A percentile compares a stretch with the other conserved stretches of the same genome.
These are phyloP conservation scores for Trypanosoma congolense DNA, from an alignment of 208 protist genomes.

Conservation along the genomic window DNA sequence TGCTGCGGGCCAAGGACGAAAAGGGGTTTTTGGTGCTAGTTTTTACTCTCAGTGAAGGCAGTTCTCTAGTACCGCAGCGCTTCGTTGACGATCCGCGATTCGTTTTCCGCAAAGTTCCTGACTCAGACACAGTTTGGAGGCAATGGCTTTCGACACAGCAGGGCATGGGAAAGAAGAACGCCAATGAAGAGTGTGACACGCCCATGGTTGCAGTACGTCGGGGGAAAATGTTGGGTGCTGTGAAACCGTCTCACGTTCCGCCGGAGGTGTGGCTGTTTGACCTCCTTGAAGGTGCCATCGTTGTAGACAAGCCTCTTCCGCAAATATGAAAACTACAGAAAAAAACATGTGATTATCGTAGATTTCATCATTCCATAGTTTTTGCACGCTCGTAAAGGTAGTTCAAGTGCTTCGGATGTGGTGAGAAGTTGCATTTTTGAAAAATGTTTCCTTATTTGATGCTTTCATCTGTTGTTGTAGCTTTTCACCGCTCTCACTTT, in stretches of 20 bases:
- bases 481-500: too few relatives aligned
- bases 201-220: conserved; percentile 6
- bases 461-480: too few relatives aligned
- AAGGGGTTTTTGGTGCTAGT: conserved; percentile 72
- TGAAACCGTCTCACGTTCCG: conserved; percentile 9
- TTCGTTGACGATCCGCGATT: conserved; percentile 61
- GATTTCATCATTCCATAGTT: too few relatives aligned
- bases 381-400: too few relatives aligned
- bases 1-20: conserved; percentile 45
- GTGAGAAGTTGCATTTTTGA: too few relatives aligned
- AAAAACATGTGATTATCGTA: too few relatives aligned
- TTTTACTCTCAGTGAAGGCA: conserved; percentile 26
- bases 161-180: not conserved
- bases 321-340: not conserved
- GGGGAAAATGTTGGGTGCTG: conserved; percentile 15
- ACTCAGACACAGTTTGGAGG: conserved; percentile 37
- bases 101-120: conserved; percentile 51
- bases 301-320: conserved; percentile 1
- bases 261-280: conserved; percentile 19
- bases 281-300: conserved; percentile 17
- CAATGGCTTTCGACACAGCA: conserved; percentile 33
- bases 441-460: too few relatives aligned
- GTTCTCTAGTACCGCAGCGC: conserved; percentile 26
- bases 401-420: too few relatives aligned
- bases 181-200: conserved; percentile 1